These are phyloP conservation scores for Nadsonia starkeyi-henricii DNA, from an alignment of 1,139 yeast genomes.

Conservation along the genomic window DNA sequence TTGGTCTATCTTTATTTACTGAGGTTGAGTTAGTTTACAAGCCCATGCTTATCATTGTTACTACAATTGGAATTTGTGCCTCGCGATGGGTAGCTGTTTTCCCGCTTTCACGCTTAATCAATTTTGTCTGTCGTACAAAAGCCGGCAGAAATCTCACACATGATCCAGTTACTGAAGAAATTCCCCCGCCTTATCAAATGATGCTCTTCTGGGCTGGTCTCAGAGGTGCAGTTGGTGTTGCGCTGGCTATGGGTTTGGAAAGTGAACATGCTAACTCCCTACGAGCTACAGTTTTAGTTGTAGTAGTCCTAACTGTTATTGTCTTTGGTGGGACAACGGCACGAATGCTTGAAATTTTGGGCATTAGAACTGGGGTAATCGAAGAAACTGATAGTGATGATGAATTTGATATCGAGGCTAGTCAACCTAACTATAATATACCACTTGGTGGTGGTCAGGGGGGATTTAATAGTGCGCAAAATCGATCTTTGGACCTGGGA, in stretches of 20 bases:
- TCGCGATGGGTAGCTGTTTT: slow-evolving; percentile 97
- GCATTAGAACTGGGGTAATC: slow-evolving; percentile 81
- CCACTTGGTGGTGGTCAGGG: background rate
- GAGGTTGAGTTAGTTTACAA: slow-evolving; percentile 91
- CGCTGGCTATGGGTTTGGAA: slow-evolving; percentile 91
- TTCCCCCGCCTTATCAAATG: slow-evolving; percentile 91
- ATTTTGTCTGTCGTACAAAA: slow-evolving; percentile 58
- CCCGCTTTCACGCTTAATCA: slow-evolving; percentile 76
- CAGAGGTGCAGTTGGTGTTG: slow-evolving; percentile 98
- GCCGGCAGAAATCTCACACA: slow-evolving; percentile 8
- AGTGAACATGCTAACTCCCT: slow-evolving; percentile 87
- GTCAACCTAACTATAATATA: slow-evolving; percentile 18
- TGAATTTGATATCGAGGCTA: slow-evolving; percentile 85
- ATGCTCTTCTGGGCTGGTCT: slow-evolving; percentile 99
- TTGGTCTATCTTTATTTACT: slow-evolving; percentile 88
- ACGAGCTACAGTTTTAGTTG: slow-evolving; percentile 88
- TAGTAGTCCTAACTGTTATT: slow-evolving; percentile 90
- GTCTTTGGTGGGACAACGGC: slow-evolving; percentile 98
- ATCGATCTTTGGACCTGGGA: background rate
- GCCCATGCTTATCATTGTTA: slow-evolving; percentile 80
- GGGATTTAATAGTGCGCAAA: too few relatives aligned
- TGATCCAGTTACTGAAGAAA: slow-evolving; percentile 55
- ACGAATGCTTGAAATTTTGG: slow-evolving; percentile 88
- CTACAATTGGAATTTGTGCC: slow-evolving; percentile 80
- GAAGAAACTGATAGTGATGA: slow-evolving; percentile 80